Base-by-base conservation (phyloP, 371 early-diverging fungal species). In the Apophysomyces variabilis region DNA sequence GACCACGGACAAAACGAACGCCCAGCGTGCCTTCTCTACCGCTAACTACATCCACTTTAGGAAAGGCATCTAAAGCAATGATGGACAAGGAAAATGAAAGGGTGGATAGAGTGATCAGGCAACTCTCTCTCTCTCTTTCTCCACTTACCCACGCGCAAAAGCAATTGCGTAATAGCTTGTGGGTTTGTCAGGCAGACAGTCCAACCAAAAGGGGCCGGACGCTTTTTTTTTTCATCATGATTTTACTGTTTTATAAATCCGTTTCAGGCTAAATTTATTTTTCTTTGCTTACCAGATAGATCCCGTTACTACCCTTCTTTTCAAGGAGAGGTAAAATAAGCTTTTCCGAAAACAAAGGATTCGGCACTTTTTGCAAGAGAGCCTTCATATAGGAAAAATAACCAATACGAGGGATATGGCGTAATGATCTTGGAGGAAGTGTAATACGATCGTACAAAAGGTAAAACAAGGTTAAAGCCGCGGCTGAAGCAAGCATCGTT, bases 151-250 rank as follows among this genome's bases (percentile, higher is more conserved):
- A 41, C 16, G n/a, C 63, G 62, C 12, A 26, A 26, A 26, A 62
- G 45, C 35, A 67, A 47, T 11, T 63, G 26, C 16, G 38, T 54
- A 14, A 63, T 50, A 14, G 60, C 46, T 47, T 62, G 46, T 7
- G 68, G 63, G 9, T 47, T 46, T 32, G 68, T 38, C 39, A 67
- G n/a, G 35, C 58, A 59, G 3, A 67, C 60, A n/a, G 32, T 16
- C 68, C 68, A 67, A 1, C 68, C 68, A 60, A 66, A 39, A 46
- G 44, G 60, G 54, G 45, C 59, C 38, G 13, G n/a, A 14, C 46
- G 38, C 11, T 36, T 16, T 14, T 16, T 14, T 16, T 3, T 7
- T 6, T 26, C 32, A 26, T 26, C 32, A 26, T 26, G 32, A 26
- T 26, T 26, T 26, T 26, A 26, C 3, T 26, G 32, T 26, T 26